phyloP scores from a whole-genome alignment of 345 rosid species.

The Lumnitzera racemosa region DNA sequence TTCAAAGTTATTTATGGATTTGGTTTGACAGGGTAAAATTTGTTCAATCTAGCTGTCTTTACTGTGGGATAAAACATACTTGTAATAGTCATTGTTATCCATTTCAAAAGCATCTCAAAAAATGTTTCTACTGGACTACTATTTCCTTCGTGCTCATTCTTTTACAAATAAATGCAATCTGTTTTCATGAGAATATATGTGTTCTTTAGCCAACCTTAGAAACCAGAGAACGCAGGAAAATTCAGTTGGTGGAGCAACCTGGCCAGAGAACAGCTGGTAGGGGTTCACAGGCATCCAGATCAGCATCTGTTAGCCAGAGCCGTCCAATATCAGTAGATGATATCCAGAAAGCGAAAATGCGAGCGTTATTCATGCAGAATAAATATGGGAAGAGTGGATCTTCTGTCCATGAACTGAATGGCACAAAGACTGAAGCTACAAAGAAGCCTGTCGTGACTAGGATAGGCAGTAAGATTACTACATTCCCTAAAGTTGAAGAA shows the following conservation, averaged over 20 bases:
- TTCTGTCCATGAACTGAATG: constrained; percentile 35
- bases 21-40: too few relatives aligned
- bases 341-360: constrained; percentile 96
- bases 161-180: too few relatives aligned
- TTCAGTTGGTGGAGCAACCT: constrained; percentile 95
- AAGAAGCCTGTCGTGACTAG: constrained; percentile 28
- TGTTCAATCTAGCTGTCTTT: too few relatives aligned
- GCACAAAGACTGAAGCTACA: constrained; percentile 30
- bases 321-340: constrained; percentile 99
- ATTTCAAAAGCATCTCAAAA: neutral
- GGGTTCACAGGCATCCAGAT: constrained; percentile 54
- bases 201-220: constrained; percentile 69
- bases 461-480: constrained; percentile 17
- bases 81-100: neutral
- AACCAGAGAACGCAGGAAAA: constrained; percentile 81
- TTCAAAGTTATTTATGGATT: too few relatives aligned
- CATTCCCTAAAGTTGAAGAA: constrained; percentile 39
- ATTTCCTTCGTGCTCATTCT: too few relatives aligned
- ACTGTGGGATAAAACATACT: too few relatives aligned
- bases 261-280: constrained; percentile 75
- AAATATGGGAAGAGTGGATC: constrained; percentile 55
- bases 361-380: constrained; percentile 73
- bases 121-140: neutral
- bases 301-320: constrained; percentile 45
- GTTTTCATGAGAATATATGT: too few relatives aligned